These are phyloP conservation scores for Pythium dissimile DNA, from an alignment of 352 stramenopile species.

Conservation along the genomic window DNA sequence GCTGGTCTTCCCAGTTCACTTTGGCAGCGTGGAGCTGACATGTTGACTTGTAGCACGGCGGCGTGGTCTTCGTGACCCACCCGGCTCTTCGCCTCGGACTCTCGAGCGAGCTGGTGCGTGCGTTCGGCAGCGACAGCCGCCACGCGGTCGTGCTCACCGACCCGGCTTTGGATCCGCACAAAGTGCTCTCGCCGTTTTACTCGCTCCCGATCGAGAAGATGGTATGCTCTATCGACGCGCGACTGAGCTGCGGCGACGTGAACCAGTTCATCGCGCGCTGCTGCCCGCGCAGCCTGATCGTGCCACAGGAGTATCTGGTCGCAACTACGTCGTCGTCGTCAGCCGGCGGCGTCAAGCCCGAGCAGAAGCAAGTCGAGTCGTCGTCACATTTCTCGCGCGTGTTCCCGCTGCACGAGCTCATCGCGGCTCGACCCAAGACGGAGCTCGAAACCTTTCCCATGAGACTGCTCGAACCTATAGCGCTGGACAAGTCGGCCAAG, in stretches of 20 bases:
- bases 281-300: constrained; percentile 59
- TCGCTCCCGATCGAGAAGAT: constrained; percentile 73
- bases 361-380: constrained; percentile 26
- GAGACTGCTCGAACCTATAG: constrained; percentile 62
- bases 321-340: constrained; percentile 1
- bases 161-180: constrained; percentile 42
- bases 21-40: not conserved
- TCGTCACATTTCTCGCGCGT: constrained; percentile 70
- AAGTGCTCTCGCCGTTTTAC: constrained; percentile 56
- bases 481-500: constrained; percentile 71
- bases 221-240: constrained; percentile 68
- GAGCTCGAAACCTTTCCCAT: constrained; percentile 72
- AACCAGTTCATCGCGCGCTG: constrained; percentile 86
- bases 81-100: constrained; percentile 61
- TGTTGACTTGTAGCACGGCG: constrained; percentile 35
- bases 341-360: constrained; percentile 16
- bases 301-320: constrained; percentile 57
- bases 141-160: constrained; percentile 79
- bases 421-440: constrained; percentile 57
- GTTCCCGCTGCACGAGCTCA: constrained; percentile 71
- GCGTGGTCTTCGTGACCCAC: constrained; percentile 75
- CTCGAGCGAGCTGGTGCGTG: constrained; percentile 46
- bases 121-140: constrained; percentile 52
- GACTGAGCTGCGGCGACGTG: constrained; percentile 77
- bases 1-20: too few species aligned